A percentile compares a stretch with the other conserved stretches of the same genome.
phyloP scores from a whole-genome alignment of 2,329 filamentous ascomycete genomes.

The Aspergillus fumigatus region DNA sequence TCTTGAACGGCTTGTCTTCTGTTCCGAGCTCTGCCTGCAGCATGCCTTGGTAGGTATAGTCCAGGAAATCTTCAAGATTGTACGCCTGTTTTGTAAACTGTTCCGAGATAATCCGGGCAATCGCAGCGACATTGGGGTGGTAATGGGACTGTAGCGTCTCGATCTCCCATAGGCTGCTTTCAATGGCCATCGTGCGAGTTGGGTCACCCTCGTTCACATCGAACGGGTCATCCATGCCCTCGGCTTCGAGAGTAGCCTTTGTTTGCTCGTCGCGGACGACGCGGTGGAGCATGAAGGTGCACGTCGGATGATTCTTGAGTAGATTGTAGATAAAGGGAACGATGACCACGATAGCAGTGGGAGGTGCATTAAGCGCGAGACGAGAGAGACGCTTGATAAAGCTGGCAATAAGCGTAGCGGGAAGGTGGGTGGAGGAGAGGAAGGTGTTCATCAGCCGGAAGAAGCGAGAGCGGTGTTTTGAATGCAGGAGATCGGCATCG shows the following conservation, averaged over 20 bases:
- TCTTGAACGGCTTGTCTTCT: constrained; percentile 71
- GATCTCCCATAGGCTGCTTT: constrained; percentile 93
- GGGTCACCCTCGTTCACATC: constrained; percentile 71
- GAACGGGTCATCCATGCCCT: constrained; percentile 71
- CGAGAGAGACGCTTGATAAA: constrained; percentile 93
- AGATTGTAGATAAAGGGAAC: constrained; percentile 96
- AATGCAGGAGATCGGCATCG: constrained; percentile 80
- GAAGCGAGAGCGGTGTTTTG: constrained; percentile 88
- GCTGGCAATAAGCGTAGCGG: constrained; percentile 83
- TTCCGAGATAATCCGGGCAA: constrained; percentile 89
- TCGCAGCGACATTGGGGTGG: constrained; percentile 91
- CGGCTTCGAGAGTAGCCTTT: constrained; percentile 56
- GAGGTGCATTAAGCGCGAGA: constrained; percentile 80
- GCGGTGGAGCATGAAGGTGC: constrained; percentile 94
- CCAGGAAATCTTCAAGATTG: constrained; percentile 93
- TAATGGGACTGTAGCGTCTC: constrained; percentile 89
- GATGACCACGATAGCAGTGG: constrained; percentile 80
- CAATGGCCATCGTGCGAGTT: constrained; percentile 78
- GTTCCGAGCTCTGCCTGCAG: constrained; percentile 70
- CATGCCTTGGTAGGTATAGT: constrained; percentile 77
- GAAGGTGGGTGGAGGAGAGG: constrained; percentile 84
- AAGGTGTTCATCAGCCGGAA: constrained; percentile 91
- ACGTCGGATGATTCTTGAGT: constrained; percentile 80
- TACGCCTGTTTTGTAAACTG: constrained; percentile 97
- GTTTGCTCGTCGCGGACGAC: constrained; percentile 56